Base-by-base conservation (phyloP, 1,139 yeast species). In the Ogataea hybrid region DNA sequence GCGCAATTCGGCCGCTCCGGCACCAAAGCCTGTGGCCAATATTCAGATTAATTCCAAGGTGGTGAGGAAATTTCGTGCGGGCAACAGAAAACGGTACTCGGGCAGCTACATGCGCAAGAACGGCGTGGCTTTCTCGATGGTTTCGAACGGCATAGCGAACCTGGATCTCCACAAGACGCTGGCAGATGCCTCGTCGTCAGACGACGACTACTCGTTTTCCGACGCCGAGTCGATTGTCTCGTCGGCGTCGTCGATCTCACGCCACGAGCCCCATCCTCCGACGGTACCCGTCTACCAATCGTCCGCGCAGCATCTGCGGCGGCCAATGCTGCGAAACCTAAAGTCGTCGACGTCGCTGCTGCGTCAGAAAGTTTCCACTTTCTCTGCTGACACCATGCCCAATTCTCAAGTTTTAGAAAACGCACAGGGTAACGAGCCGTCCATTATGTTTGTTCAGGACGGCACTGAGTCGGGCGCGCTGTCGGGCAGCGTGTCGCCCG, bases 341-440 rank as follows among this genome's bases (percentile, higher is more conserved):
- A 48, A 48, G 20, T 51, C 59, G 4, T 46, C 51, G 1, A 39
- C 37, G 17, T 51, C 58, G 1, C 35, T 54, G 12, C 41, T 40
- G 20, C 39, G 50, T 62, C 59, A 68, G 61, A 57, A 65, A 21
- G 70, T 79, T 37, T 94, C 95, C 0, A 81, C 82, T 42, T 88
- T 88, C 57, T 78, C 87, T 31, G 85, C 95, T 1, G 81, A 80
- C 39, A 83, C 88, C 36, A 75, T 86, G 41, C 96, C 96, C 1
- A 75, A 79, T 43, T 79, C 95, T 0, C 79, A 75, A 51, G 75
- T 86, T 2, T 66, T 81, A 35, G 88, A 81, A 43, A 85, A 81
- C 40, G 87, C 84, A 0, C 76, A 75, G 11, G 86, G 84, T 10
- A 77, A 75, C 39, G 68, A 73, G 46, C 80, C 81, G 5, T 73